phyloP scores from a whole-genome alignment of 768 basidiomycete species.

The Mycena capillaripes region DNA sequence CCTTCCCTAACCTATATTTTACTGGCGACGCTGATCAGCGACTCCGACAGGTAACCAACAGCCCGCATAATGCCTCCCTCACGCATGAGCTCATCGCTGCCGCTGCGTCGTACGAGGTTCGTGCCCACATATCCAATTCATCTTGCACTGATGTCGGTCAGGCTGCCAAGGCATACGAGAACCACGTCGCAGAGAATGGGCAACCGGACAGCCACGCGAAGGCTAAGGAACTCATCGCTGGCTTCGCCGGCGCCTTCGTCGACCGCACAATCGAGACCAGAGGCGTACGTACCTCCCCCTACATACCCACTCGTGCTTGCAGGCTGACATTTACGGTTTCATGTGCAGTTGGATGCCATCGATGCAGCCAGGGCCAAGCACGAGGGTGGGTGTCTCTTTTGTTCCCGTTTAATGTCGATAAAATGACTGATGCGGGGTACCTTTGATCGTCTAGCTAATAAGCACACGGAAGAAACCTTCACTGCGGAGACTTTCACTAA shows the following conservation, averaged over 20 bases:
- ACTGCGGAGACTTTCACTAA: no score
- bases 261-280: slow-evolving; percentile 62
- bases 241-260: slow-evolving; percentile 55
- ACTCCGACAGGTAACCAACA: slow-evolving; percentile 46
- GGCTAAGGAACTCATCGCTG: slow-evolving; percentile 64
- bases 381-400: slow-evolving; percentile 3
- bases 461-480: no score
- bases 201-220: slow-evolving; percentile 53
- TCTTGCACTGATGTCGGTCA: no score
- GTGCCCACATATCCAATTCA: no score
- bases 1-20: no score
- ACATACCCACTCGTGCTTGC: neutral
- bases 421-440: no score
- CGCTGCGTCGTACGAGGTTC: slow-evolving; percentile 75
- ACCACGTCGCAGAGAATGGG: slow-evolving; percentile 58
- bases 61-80: slow-evolving; percentile 68
- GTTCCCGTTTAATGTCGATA: no score
- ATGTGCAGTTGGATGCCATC: slow-evolving; percentile 3
- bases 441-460: no score
- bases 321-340: neutral
- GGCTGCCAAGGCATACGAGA: slow-evolving; percentile 73
- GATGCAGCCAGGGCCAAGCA: slow-evolving; percentile 11
- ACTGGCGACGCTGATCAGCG: no score
- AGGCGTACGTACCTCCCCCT: slow-evolving; percentile 50
- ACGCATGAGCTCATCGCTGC: slow-evolving; percentile 78